A percentile compares a stretch with the other conserved stretches of the same genome.
phyloP scores from a whole-genome alignment of 2,329 filamentous ascomycete genomes.

The Apiospora marii region DNA sequence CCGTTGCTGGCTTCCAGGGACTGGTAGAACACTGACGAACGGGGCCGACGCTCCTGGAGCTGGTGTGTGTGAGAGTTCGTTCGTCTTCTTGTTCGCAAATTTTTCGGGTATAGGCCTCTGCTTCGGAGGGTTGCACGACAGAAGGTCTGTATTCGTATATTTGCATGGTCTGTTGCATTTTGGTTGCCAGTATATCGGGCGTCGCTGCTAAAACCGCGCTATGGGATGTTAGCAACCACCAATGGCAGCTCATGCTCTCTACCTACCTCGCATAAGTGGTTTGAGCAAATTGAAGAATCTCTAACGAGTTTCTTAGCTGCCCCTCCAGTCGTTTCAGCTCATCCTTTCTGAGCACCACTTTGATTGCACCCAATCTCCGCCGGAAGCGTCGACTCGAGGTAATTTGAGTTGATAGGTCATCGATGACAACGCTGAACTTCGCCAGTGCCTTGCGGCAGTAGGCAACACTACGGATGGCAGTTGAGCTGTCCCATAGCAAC shows the following conservation, averaged over 20 bases:
- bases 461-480: slow-evolving; percentile 26
- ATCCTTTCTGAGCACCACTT: slow-evolving; percentile 35
- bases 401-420: slow-evolving; percentile 32
- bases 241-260: not conserved
- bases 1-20: not conserved
- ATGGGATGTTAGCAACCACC: too few species aligned
- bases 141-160: not conserved
- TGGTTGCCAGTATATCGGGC: not conserved
- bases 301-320: slow-evolving; percentile 32
- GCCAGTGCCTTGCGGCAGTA: slow-evolving; percentile 37
- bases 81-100: not conserved
- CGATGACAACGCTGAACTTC: slow-evolving; percentile 32
- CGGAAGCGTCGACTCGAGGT: slow-evolving; percentile 22
- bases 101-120: not conserved
- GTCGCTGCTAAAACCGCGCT: not conserved
- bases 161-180: not conserved
- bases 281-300: slow-evolving; percentile 33
- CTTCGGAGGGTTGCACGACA: too few species aligned
- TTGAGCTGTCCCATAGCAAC: slow-evolving; percentile 29
- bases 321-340: slow-evolving; percentile 31
- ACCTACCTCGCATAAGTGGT: slow-evolving; percentile 35
- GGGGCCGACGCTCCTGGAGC: not conserved
- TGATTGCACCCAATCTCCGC: slow-evolving; percentile 22
- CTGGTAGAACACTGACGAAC: too few species aligned
- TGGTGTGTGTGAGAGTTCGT: not conserved